A percentile compares a stretch with the other conserved stretches of the same genome.
phyloP scores from a whole-genome alignment of 345 rosid species.

The Gossypium rotundifolium region DNA sequence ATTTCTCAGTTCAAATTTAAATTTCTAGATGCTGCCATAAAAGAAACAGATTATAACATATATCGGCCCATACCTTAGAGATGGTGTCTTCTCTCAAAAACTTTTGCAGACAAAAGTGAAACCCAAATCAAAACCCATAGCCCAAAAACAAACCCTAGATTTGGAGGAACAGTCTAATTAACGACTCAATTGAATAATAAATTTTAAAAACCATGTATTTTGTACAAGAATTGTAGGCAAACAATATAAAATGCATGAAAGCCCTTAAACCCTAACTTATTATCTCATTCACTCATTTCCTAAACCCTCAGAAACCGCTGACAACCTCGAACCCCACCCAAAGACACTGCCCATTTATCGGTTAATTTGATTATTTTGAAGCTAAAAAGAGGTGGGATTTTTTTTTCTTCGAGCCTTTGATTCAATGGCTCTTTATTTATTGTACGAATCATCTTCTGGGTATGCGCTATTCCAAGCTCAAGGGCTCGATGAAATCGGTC shows the following conservation, averaged over 20 bases:
- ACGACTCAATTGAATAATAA: too few species aligned
- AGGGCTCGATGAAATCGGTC: conserved; percentile 72
- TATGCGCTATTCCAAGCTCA: conserved; percentile 49
- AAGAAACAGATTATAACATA: too few species aligned
- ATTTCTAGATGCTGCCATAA: too few species aligned
- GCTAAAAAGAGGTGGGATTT: background rate
- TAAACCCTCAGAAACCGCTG: background rate
- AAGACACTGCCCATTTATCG: background rate
- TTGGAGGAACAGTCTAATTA: too few species aligned
- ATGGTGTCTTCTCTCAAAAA: background rate
- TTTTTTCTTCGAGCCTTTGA: conserved; percentile 15
- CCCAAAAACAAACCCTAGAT: background rate
- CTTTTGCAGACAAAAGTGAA: background rate
- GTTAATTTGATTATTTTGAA: background rate
- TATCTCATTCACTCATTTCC: background rate
- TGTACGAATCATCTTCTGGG: conserved; percentile 65
- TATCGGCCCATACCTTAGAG: too few species aligned
- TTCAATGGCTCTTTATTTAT: conserved; percentile 49
- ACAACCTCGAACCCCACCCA: background rate
- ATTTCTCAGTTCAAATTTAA: too few species aligned
- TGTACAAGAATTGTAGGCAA: background rate
- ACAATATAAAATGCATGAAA: background rate
- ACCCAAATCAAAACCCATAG: background rate
- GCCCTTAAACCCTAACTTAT: conserved; percentile 8
- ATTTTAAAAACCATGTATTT: too few species aligned